Conservation (phyloP, 805 yeast genomes). For the Candida parachauliodes region DNA sequence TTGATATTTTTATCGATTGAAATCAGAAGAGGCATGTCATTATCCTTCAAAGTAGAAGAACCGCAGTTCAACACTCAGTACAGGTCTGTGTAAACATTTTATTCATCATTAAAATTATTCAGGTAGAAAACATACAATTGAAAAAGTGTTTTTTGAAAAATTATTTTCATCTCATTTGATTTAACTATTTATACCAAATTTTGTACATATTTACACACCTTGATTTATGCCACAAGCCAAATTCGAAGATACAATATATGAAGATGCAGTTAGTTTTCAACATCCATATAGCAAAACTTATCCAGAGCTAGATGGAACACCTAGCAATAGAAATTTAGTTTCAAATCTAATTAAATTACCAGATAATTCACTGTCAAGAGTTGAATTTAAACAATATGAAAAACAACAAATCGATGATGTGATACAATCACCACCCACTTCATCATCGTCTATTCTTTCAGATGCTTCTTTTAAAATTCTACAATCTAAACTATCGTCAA, state of each 20-base stretch:
- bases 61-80: conserved; percentile 11
- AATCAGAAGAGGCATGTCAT: conserved; percentile 17
- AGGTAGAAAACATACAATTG: conserved; percentile 5
- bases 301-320: conserved; percentile 1
- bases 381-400: background rate
- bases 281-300: conserved; percentile 3
- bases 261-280: conserved; percentile 7
- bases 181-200: background rate
- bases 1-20: background rate
- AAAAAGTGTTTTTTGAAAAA: background rate
- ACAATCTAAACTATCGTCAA: conserved; percentile 9
- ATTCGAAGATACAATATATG: conserved; percentile 8
- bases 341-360: conserved; percentile 9
- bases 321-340: background rate
- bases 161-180: background rate
- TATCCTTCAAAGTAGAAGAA: conserved; percentile 12
- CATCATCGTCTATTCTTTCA: conserved; percentile 5
- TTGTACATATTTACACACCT: background rate
- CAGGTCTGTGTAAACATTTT: conserved; percentile 17
- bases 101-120: conserved; percentile 12
- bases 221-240: background rate
- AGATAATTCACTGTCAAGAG: conserved; percentile 4
- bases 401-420: background rate
- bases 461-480: conserved; percentile 9
- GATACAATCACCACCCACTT: background rate